Evolutionary conservation across 1,284 basidiomycete genomes (phyloP), one percentile per base, ranked within the genome.

Genomic region (Apiotrichum gamsii): DNA sequence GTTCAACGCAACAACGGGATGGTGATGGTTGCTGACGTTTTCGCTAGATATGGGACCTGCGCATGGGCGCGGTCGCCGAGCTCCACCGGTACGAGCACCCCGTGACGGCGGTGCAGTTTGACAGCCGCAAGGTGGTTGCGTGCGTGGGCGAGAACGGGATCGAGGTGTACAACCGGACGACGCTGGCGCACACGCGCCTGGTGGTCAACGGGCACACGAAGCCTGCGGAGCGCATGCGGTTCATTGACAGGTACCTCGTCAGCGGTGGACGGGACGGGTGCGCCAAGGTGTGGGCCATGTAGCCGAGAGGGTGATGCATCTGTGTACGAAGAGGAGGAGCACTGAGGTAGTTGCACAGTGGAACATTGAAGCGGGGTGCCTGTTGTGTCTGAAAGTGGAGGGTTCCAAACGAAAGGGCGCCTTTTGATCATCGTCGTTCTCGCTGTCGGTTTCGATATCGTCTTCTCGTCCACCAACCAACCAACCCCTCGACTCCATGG

Each of bases 261-360:
- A 87, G 87, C 21, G 95, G 95, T 35, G 91, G 85, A 43, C 81
- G 84, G 46, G 94, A 98, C 73, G 79, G 85, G 24, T 78, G 80
- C 36, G 81, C 97, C 60, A 97, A 97, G 75, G 84, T 96, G 49
- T 98, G 94, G 94, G 89, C 90, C 37, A 75, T 98, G 72, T 97
- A 78, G 32, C 23, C 30, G n/a, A n/a, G n/a, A n/a, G n/a, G n/a
- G n/a, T n/a, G n/a, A 40, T 40, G 39, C 39, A 40, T 40, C 20
- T 32, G 15, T n/a, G n/a, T n/a, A n/a, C n/a, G n/a, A n/a, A n/a
- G n/a, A n/a, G n/a, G n/a, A n/a, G n/a, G n/a, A n/a, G n/a, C n/a
- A n/a, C n/a, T n/a, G n/a, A n/a, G n/a, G n/a, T n/a, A n/a, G n/a
- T n/a, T n/a, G n/a, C n/a, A n/a, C n/a, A n/a, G n/a, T n/a, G n/a